Evolutionary conservation across 2,329 filamentous ascomycete species (phyloP), one percentile per base, ranked within the genome.

Genomic region (Plenodomus tracheiphilus): DNA sequence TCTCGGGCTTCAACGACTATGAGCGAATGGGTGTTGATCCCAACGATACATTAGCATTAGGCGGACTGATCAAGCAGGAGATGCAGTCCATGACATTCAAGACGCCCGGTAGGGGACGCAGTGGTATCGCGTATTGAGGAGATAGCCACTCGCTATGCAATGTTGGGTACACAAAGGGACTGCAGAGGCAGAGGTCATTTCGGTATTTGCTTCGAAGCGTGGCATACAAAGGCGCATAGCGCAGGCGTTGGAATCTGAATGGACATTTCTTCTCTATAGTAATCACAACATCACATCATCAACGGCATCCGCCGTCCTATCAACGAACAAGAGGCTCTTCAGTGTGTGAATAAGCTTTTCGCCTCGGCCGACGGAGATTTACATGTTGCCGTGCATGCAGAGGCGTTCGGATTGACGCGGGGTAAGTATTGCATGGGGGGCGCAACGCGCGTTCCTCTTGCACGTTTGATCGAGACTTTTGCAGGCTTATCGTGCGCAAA

Each of bases 1-100:
- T 96, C 50, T 91, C 90, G 43, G 82, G 83, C 19, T 87, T 81
- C 66, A 81, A 77, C 54, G 79, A 81, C 55, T 71, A 81, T 48
- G 76, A 81, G 21, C 58, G 58, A 4, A 67, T 67, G 65, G 71
- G 67, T 2, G 56, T 72, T 6, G 55, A 74, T 47, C 65, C 66
- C 0, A 49, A 51, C 25, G 70, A 74, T 30, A 73, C 68, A 3
- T 47, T 74, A 37, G 71, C 69, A 5, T 53, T 74, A 6, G 64
- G 69, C 6, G 62, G 64, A 0, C 19, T 69, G 36, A 41, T 71
- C 8, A 59, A 64, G 41, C 51, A 62, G 36, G 59, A 67, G 46
- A 50, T 59, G 7, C 62, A 71, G 54, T 68, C 65, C 2, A 70
- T 68, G 66, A 62, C 56, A 10, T 71, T 72, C 50, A 71, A 66